A percentile compares a stretch with the other conserved stretches of the same genome.
These are phyloP conservation scores for Phoenix dactylifera DNA, from an alignment of 176 grass and related monocot genomes.

Conservation along the genomic window DNA sequence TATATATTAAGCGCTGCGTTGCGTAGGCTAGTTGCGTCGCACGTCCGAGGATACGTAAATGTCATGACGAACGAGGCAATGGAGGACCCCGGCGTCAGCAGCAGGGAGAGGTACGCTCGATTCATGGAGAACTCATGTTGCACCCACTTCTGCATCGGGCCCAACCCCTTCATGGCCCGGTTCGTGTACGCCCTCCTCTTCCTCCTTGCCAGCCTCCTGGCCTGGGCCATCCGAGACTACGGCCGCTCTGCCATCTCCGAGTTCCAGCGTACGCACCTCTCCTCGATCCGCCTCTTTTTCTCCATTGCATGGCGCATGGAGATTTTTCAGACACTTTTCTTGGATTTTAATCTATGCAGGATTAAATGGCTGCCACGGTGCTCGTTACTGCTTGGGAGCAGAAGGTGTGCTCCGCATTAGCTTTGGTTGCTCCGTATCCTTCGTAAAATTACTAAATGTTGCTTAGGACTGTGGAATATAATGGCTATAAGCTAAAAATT, in stretches of 20 bases:
- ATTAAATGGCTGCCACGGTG: slow-evolving; percentile 49
- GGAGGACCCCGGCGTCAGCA: slow-evolving; percentile 17
- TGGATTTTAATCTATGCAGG: slow-evolving; percentile 22
- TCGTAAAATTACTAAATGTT: background rate
- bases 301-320: too few species aligned
- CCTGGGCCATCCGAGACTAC: slow-evolving; percentile 90
- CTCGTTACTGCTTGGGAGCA: slow-evolving; percentile 58
- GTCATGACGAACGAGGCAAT: slow-evolving; percentile 19
- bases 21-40: background rate
- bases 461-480: too few species aligned
- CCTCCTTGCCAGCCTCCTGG: slow-evolving; percentile 69
- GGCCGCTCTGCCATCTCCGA: slow-evolving; percentile 51
- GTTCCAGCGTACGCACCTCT: slow-evolving; percentile 35
- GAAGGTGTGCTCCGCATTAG: slow-evolving; percentile 88
- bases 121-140: slow-evolving; percentile 60
- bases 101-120: slow-evolving; percentile 22
- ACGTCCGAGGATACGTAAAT: background rate
- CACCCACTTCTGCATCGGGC: slow-evolving; percentile 29
- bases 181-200: slow-evolving; percentile 87
- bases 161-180: slow-evolving; percentile 72
- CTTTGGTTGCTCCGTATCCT: slow-evolving; percentile 95
- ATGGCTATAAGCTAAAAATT: too few species aligned
- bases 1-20: background rate
- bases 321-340: too few species aligned
- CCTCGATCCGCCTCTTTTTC: background rate